Base-by-base conservation (phyloP, 441 rosid species). In the Populus hybrid region DNA sequence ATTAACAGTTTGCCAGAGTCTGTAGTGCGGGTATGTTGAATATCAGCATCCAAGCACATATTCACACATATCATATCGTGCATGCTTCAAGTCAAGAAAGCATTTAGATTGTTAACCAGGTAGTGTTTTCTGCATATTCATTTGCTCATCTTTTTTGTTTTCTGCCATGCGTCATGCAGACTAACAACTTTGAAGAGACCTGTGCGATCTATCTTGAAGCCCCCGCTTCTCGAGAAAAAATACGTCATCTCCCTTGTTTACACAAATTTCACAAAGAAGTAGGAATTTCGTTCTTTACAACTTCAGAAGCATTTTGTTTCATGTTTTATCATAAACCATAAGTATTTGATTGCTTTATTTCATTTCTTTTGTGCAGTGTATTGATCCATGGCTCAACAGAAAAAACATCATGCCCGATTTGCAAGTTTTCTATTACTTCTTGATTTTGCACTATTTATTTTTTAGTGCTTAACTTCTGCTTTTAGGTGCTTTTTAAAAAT, bases 201-300 rank as follows among this genome's bases (percentile, higher is more conserved):
- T 95, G 99, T 76, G 95, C 92, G 18, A 83, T 95, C 67, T 95
- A 97, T 85, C 91, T 95, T 70, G 99, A 95, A 59, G 82, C 87
- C 40, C 99, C 98, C 2, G 75, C 84, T 46, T 69, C 81, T 70
- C 97, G 99, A 82, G 98, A 94, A 71, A 86, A 90, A 23, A 89
- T 94, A 67, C 97, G 97, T 21, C 98, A 95, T 82, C 99, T 95
- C 61, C 98, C 98, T 76, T 95, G 99, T 90, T 83, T 95, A 42
- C 99, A 95, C 87, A 95, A 95, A 82, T 95, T 95, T 85, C 99
- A 95, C 83, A 92, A 95, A 86, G 92, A 86, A 76, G 99, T 95
- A 83, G 66, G 85, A 28, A 70, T 79, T 82, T 57, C 74, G 20
- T 20, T 38, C 12, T 8, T 65, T 73, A 66, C 67, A 50, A 20